phyloP scores from a whole-genome alignment of 2,329 filamentous ascomycete species.

The Diaporthe velutina region DNA sequence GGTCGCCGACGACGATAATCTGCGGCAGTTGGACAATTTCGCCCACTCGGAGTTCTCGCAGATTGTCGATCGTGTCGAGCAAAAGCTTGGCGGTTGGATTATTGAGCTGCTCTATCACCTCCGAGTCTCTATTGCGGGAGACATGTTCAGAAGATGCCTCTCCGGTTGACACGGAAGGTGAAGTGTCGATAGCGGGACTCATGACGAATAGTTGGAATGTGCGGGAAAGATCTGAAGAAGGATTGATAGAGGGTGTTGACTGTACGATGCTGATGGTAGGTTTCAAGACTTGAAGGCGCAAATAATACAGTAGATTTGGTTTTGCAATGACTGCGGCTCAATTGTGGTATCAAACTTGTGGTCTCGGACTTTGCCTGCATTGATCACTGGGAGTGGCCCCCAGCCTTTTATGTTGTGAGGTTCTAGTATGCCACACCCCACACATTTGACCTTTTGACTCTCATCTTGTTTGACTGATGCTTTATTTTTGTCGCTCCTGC shows the following conservation, averaged over 20 bases:
- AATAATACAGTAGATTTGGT: too few species aligned
- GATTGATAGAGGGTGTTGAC: not conserved
- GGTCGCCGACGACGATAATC: slow-evolving; percentile 71
- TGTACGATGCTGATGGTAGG: not conserved
- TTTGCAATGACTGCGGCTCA: not conserved
- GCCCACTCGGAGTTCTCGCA: slow-evolving; percentile 63
- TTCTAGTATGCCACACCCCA: too few species aligned
- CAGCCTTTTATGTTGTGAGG: not conserved
- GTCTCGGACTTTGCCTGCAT: not conserved
- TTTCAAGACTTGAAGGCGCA: too few species aligned
- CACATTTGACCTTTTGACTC: not conserved
- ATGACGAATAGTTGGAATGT: not conserved
- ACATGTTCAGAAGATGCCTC: not conserved
- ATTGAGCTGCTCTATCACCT: slow-evolving; percentile 56
- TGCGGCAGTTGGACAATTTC: slow-evolving; percentile 64
- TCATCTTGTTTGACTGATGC: too few species aligned
- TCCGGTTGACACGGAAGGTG: not conserved
- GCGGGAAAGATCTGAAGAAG: not conserved
- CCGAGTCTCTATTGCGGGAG: slow-evolving; percentile 45
- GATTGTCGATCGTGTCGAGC: slow-evolving; percentile 65
- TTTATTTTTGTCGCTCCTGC: not conserved
- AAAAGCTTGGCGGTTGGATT: slow-evolving; percentile 58
- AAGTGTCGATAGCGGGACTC: not conserved
- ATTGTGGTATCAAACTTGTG: not conserved
- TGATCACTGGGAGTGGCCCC: not conserved